Base-by-base conservation (phyloP, 2,329 filamentous ascomycete genomes). In the Epichloe glyceriae region DNA sequence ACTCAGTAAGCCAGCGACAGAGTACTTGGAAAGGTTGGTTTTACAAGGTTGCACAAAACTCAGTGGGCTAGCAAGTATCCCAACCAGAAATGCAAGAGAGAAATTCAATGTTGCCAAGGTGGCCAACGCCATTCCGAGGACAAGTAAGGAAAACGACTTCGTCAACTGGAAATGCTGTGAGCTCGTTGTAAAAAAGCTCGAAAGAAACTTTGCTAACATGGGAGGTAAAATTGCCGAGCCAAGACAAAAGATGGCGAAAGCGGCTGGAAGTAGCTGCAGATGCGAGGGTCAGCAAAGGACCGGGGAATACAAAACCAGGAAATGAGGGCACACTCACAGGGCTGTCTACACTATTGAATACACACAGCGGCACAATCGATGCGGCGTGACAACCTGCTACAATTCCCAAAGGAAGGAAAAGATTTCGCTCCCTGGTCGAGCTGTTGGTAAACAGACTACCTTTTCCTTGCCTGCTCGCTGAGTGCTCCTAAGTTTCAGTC, bases 101-200 rank as follows among this genome's bases (percentile, higher is more conserved):
- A 98, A 98, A 69, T 98, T 98, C 48, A 98, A 79, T 0, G 91
- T 98, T 2, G 93, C 91, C 12, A 98, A 83, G 1, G 90, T 85
- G 12, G 90, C 90, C 56, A 98, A 81, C 60, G 88, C 90, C 73
- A 96, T 87, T 60, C 93, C 93, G 0, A 97, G 79, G 10, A 95
- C 74, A 12, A 98, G 80, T n/a, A 97, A 79, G 5, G 89, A 95
- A 71, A 97, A 89, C 52, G 85, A 93, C 64, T 94, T 90, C 56
- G 89, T 82, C 48, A 96, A 79, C 46, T 82, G 78, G 61, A 85
- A 82, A 61, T 91, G 84, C 62, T 90, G 87, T 4, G 66, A 57
- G 0, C 80, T 82, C 1, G 82, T 79, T 22, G 66, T 67, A 60
- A 68, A 76, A 54, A 70, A 67, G 22, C 66, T 63, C 26, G 73